Evolutionary conservation across 768 basidiomycete species (phyloP).

Genomic region (Ramaria rubella): DNA sequence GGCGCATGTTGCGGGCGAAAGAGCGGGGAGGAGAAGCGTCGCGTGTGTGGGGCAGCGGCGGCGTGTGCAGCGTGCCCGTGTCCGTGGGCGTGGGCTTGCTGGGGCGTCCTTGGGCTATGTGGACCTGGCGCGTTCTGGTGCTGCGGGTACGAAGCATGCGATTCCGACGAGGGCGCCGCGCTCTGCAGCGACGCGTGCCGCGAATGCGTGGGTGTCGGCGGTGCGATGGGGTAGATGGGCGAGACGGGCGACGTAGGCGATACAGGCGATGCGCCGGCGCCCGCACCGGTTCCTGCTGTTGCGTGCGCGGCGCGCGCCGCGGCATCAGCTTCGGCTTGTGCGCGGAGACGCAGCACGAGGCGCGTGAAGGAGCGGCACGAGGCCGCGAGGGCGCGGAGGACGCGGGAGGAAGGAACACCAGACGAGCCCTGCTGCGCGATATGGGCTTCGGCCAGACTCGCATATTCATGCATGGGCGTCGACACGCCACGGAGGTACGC

Average conservation of each 20-base stretch:
- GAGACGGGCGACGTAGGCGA: neutral
- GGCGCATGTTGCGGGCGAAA: conserved; percentile 68
- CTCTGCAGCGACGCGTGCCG: neutral
- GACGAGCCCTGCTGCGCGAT: conserved; percentile 36
- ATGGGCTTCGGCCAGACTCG: conserved; percentile 50
- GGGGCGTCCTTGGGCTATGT: conserved; percentile 1
- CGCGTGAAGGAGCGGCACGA: conserved; percentile 72
- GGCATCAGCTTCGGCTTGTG: conserved; percentile 64
- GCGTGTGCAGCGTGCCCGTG: conserved; percentile 4
- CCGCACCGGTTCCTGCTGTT: too few species aligned
- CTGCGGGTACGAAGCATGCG: conserved; percentile 19
- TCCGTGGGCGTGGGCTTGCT: conserved; percentile 12
- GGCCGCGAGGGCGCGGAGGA: conserved; percentile 27
- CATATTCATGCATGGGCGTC: conserved; percentile 67
- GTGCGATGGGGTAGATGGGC: neutral
- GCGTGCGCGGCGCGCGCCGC: conserved; percentile 16
- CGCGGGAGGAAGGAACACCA: conserved; percentile 28
- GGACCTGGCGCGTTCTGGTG: conserved; percentile 9
- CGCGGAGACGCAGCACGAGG: conserved; percentile 70
- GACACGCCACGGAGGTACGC: conserved; percentile 77
- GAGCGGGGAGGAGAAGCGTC: conserved; percentile 59
- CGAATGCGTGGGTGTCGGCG: neutral
- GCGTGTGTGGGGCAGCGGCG: neutral
- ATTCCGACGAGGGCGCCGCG: conserved; percentile 19
- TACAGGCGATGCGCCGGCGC: too few species aligned